Percentiles rank a stretch among this genome's conserved stretches.
phyloP scores from a whole-genome alignment of 345 rosid species.

The Noccaea caerulescens region DNA sequence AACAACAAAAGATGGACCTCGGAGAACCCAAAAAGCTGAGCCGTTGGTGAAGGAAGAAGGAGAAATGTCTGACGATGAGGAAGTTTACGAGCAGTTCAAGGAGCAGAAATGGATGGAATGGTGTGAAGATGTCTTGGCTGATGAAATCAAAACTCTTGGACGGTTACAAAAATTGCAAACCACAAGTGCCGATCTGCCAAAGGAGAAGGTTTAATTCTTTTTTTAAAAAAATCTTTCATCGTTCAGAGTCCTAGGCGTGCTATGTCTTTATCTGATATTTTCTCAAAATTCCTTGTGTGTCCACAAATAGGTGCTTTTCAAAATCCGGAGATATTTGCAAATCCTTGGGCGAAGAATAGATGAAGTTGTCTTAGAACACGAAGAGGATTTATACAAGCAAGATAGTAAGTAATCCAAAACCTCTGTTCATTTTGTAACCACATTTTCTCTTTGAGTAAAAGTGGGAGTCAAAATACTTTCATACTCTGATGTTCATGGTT shows the following conservation, averaged over 20 bases:
- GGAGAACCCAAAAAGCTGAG: conserved; percentile 69
- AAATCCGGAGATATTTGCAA: conserved; percentile 90
- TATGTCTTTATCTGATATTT: conserved; percentile 9
- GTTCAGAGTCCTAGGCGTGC: neutral
- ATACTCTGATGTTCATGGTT: conserved; percentile 1
- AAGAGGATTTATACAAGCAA: conserved; percentile 70
- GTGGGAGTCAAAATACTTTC: neutral
- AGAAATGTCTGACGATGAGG: conserved; percentile 97
- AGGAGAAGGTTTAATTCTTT: conserved; percentile 64
- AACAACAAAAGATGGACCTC: conserved; percentile 53
- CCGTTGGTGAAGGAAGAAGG: conserved; percentile 95
- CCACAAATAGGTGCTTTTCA: conserved; percentile 75
- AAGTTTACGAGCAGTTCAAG: conserved; percentile 93
- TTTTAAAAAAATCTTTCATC: neutral
- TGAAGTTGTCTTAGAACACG: conserved; percentile 72
- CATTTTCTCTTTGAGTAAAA: neutral
- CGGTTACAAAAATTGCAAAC: conserved; percentile 88
- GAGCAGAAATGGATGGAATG: conserved; percentile 99
- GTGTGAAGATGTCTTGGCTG: conserved; percentile 95
- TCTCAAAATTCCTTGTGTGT: conserved; percentile 12
- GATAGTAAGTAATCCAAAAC: conserved; percentile 62
- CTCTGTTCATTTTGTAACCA: neutral
- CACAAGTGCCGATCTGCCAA: conserved; percentile 96
- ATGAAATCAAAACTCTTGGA: conserved; percentile 75
- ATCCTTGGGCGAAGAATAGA: conserved; percentile 89